phyloP scores from a whole-genome alignment of 2,329 filamentous ascomycete species.

The Westerdykella sp. region DNA sequence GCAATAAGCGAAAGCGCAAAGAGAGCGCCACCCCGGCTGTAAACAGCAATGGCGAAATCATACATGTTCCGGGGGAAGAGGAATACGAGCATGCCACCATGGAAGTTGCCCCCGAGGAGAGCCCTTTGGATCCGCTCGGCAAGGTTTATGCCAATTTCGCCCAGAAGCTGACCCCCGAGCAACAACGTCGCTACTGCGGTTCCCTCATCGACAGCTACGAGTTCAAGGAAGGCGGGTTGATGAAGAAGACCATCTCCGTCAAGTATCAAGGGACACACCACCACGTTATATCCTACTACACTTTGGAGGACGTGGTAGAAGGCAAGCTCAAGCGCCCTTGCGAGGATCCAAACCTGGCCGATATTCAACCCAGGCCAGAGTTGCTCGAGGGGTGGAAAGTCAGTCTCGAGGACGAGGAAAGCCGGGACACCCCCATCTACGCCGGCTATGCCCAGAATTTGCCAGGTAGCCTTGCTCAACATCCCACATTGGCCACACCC shows the following conservation, averaged over 20 bases:
- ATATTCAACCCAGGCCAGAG: constrained; percentile 29
- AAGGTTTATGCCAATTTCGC: constrained; percentile 35
- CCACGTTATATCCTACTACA: constrained; percentile 87
- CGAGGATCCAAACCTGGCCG: constrained; percentile 29
- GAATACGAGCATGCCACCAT: constrained; percentile 28
- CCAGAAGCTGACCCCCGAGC: constrained; percentile 39
- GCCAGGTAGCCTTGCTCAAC: constrained; percentile 24
- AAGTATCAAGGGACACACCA: constrained; percentile 68
- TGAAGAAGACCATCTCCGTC: constrained; percentile 91
- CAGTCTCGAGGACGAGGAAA: constrained; percentile 34
- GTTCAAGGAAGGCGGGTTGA: constrained; percentile 73
- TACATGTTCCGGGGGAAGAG: constrained; percentile 27
- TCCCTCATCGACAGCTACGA: constrained; percentile 85
- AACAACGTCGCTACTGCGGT: constrained; percentile 62
- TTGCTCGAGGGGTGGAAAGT: constrained; percentile 34
- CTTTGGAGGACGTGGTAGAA: constrained; percentile 63
- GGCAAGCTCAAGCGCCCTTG: constrained; percentile 33
- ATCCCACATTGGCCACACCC: constrained; percentile 17
- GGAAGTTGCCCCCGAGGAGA: constrained; percentile 18
- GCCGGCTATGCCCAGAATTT: constrained; percentile 25
- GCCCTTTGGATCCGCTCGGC: constrained; percentile 16
- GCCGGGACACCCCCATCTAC: constrained; percentile 28
- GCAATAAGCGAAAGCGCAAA: constrained; percentile 34
- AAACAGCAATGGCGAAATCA: constrained; percentile 25
- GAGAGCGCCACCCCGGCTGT: constrained; percentile 22